Evolutionary conservation across 257 asterid genomes (phyloP), one percentile per base, ranked within the genome.

Genomic region (Solanum bukasovii): DNA sequence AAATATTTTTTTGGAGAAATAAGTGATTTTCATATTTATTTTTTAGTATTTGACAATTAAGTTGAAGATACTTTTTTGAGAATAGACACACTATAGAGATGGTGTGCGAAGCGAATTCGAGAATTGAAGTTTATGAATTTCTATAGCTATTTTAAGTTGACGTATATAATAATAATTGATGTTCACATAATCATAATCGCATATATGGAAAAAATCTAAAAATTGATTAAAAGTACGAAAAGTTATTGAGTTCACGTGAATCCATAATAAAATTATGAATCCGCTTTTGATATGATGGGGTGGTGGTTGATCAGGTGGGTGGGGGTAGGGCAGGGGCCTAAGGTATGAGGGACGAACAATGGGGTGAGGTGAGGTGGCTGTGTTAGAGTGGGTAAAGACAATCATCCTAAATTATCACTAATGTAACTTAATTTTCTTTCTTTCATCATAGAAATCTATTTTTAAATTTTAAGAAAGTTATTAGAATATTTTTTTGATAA

Each of bases 151-250:
- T 65, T 65, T 65, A 65, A 10, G 8, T 65, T n/a, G 6, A 25
- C 14, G 0, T n/a, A 65, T 65, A 65, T 1, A 2, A n/a, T 25
- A 65, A 65, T 65, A 65, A n/a, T 11, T n/a, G 13, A 65, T 1
- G 18, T n/a, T 65, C 33, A n/a, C 72, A n/a, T 10, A n/a, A 63
- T 63, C 8, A 8, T 21, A 59, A 2, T 59, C 13, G 1, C 13
- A 59, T 21, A 21, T 3, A 2, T 59, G 1, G 1, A 0, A 3
- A 59, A 59, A 20, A 3, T 21, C 6, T 59, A 59, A 59, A 59
- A 18, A 20, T 3, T 8, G 1, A 59, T 59, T 1, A 65, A 0
- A n/a, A 65, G 1, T 12, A 65, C 1, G 5, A 0, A 65, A 65
- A 65, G 18, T 65, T 65, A n/a, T n/a, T n/a, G 2, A 65, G 33